These are phyloP conservation scores for Penicillium janthinellum DNA, from an alignment of 2,329 filamentous ascomycete genomes.

Conservation along the genomic window DNA sequence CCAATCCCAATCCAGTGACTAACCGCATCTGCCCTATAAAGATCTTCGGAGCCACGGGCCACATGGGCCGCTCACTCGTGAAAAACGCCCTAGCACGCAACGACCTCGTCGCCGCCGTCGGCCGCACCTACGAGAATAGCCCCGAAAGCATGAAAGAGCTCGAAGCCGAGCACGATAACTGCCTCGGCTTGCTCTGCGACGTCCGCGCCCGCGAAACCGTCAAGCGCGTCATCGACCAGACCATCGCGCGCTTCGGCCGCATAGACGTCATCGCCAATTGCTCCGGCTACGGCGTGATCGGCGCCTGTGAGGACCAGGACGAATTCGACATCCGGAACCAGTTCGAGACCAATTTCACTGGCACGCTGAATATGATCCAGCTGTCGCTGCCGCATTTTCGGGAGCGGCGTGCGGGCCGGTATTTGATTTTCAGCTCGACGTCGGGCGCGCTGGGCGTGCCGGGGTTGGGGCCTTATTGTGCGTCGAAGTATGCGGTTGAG, in stretches of 20 bases:
- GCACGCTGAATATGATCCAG: slow-evolving; percentile 90
- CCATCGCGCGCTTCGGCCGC: slow-evolving; percentile 73
- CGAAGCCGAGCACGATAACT: slow-evolving; percentile 61
- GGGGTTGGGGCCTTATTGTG: slow-evolving; percentile 89
- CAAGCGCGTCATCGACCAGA: slow-evolving; percentile 66
- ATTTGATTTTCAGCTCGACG: slow-evolving; percentile 92
- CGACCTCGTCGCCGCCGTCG: slow-evolving; percentile 84
- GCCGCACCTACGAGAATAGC: slow-evolving; percentile 76
- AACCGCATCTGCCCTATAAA: slow-evolving; percentile 36
- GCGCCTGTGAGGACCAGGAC: slow-evolving; percentile 94
- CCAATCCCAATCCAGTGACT: background rate
- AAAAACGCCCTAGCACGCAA: slow-evolving; percentile 77
- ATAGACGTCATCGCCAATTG: slow-evolving; percentile 92
- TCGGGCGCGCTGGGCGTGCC: slow-evolving; percentile 91
- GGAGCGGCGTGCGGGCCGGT: slow-evolving; percentile 72
- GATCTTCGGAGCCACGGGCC: slow-evolving; percentile 95
- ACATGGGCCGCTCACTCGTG: slow-evolving; percentile 89
- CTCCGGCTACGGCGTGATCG: slow-evolving; percentile 93
- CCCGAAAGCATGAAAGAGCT: slow-evolving; percentile 71
- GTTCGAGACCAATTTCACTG: slow-evolving; percentile 98
- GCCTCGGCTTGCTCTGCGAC: slow-evolving; percentile 82
- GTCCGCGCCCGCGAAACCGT: slow-evolving; percentile 82
- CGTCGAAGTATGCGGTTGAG: slow-evolving; percentile 95
- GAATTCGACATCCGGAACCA: slow-evolving; percentile 93
- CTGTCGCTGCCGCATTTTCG: slow-evolving; percentile 85